Percentiles rank a stretch among this genome's conserved stretches.
These are phyloP conservation scores for Oryza rufipogon DNA, from an alignment of 176 grass and related monocot genomes.

Conservation along the genomic window DNA sequence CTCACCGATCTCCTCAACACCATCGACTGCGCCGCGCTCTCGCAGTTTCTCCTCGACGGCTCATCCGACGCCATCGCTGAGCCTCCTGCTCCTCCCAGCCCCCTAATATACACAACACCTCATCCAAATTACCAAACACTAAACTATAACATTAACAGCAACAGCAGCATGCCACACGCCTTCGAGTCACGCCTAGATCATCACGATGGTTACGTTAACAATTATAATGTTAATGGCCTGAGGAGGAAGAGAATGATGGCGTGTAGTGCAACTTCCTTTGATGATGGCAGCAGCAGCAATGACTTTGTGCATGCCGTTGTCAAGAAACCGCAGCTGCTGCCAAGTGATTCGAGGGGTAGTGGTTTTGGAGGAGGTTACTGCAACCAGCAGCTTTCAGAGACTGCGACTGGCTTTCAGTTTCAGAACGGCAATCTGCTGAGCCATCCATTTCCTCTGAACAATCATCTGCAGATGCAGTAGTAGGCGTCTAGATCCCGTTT, in stretches of 20 bases:
- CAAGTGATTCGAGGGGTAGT: constrained; percentile 24
- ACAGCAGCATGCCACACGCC: background rate
- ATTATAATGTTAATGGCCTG: background rate
- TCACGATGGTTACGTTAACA: background rate
- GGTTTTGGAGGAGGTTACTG: constrained; percentile 21
- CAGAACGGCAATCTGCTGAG: background rate
- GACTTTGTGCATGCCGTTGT: background rate
- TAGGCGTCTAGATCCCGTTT: background rate
- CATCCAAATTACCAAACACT: constrained; percentile 1
- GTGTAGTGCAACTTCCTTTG: background rate
- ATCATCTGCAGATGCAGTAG: constrained; percentile 2
- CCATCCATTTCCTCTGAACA: constrained; percentile 21
- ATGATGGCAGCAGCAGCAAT: background rate
- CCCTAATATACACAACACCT: background rate
- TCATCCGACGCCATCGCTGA: background rate
- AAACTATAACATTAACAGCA: background rate
- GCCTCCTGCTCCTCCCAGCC: background rate
- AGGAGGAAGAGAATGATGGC: constrained; percentile 35
- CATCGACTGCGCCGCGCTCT: constrained; percentile 47
- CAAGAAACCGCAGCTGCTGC: background rate
- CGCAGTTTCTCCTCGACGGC: constrained; percentile 47
- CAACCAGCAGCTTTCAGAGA: constrained; percentile 30
- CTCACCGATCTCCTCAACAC: constrained; percentile 62
- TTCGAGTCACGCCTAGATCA: background rate
- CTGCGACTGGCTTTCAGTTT: background rate